Conservation (phyloP, 345 rosid genomes). For the Boechera retrofracta region DNA sequence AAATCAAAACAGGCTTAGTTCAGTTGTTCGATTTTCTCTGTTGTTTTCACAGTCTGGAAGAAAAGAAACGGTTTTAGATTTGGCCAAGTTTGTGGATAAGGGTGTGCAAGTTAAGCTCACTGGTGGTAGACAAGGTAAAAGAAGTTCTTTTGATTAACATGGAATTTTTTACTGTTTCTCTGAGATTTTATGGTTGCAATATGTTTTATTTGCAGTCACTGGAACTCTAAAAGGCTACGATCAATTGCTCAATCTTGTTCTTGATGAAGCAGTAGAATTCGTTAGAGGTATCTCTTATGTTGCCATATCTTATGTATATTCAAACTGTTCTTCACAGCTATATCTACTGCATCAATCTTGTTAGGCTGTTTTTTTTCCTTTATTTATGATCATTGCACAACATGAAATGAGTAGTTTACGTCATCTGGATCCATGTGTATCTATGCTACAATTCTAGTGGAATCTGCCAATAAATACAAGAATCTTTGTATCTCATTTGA, state of each 20-base stretch:
- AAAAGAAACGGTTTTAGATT: slow-evolving; percentile 93
- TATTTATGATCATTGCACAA: too few species aligned
- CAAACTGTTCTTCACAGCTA: not conserved
- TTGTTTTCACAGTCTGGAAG: slow-evolving; percentile 72
- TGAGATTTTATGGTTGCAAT: slow-evolving; percentile 12
- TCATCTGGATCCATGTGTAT: slow-evolving; percentile 4
- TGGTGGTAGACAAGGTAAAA: slow-evolving; percentile 93
- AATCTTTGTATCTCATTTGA: not conserved
- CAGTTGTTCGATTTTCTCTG: not conserved
- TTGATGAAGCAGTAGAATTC: slow-evolving; percentile 87
- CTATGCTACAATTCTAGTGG: slow-evolving; percentile 2
- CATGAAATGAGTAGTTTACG: not conserved
- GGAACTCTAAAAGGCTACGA: slow-evolving; percentile 97
- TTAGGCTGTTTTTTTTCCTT: slow-evolving; percentile 1
- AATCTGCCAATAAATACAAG: not conserved
- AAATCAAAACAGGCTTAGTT: not conserved
- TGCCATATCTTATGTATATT: not conserved
- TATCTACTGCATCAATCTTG: not conserved
- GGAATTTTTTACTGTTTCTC: not conserved
- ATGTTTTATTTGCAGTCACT: slow-evolving; percentile 61
- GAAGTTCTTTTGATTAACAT: not conserved
- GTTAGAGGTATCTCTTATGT: slow-evolving; percentile 66
- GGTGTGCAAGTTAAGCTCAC: slow-evolving; percentile 98
- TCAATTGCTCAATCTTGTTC: slow-evolving; percentile 90
- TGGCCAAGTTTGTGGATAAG: slow-evolving; percentile 97